Conservation (phyloP, 1,139 yeast genomes). For the Yamadazyma sp. region DNA sequence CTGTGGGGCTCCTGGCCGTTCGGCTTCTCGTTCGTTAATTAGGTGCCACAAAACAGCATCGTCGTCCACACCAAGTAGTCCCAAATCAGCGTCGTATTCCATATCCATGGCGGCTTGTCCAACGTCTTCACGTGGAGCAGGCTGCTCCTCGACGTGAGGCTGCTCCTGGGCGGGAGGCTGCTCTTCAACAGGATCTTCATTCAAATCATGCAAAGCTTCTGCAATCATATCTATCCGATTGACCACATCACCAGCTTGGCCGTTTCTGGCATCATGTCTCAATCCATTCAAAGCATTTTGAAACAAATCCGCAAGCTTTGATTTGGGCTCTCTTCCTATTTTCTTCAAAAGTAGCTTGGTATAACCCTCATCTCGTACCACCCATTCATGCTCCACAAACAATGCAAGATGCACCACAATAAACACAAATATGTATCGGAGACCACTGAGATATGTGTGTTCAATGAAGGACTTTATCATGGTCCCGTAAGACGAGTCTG, state of each 20-base stretch:
- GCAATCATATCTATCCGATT: constrained; percentile 30
- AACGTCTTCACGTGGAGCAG: no score
- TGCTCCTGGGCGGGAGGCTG: no score
- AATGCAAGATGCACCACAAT: constrained; percentile 46
- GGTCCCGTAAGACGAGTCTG: not conserved
- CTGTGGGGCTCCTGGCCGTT: no score
- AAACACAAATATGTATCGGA: constrained; percentile 35
- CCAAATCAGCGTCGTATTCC: not conserved
- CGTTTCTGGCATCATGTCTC: constrained; percentile 24
- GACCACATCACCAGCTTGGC: constrained; percentile 22
- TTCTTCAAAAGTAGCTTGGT: constrained; percentile 51
- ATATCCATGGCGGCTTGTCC: no score
- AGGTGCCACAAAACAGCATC: not conserved
- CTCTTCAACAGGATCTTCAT: constrained; percentile 8
- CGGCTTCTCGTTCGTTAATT: not conserved
- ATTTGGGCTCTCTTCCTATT: constrained; percentile 58
- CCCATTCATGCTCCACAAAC: constrained; percentile 68
- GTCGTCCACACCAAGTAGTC: not conserved
- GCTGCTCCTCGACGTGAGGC: no score
- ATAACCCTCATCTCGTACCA: constrained; percentile 69
- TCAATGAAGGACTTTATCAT: constrained; percentile 21
- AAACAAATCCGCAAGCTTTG: constrained; percentile 40
- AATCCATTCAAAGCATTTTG: constrained; percentile 30
- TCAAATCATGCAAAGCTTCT: constrained; percentile 32
- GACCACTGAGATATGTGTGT: constrained; percentile 43